Percentiles rank a stretch among this genome's conserved stretches.
phyloP scores from a whole-genome alignment of 805 yeast genomes.

The Saturnispora silvae region DNA sequence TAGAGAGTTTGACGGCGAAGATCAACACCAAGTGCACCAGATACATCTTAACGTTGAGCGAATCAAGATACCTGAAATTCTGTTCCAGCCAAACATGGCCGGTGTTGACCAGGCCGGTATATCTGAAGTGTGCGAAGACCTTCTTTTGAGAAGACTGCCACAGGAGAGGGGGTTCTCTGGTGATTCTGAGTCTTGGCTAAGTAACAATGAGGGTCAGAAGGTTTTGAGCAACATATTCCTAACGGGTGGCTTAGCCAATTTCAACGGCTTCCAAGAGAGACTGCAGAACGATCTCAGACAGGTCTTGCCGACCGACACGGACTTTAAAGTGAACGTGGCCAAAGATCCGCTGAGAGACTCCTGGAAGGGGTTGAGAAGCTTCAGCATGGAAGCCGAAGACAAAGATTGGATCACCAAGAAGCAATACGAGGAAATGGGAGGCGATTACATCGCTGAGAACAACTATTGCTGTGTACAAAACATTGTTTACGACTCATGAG shows the following conservation, averaged over 20 bases:
- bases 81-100: slow-evolving; percentile 87
- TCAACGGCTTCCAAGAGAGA: slow-evolving; percentile 59
- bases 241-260: slow-evolving; percentile 74
- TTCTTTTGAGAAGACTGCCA: slow-evolving; percentile 49
- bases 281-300: slow-evolving; percentile 57
- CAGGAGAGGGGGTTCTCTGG: slow-evolving; percentile 42
- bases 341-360: slow-evolving; percentile 66
- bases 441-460: slow-evolving; percentile 83
- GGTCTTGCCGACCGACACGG: slow-evolving; percentile 59
- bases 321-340: slow-evolving; percentile 53
- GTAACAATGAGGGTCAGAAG: slow-evolving; percentile 25
- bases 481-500: background rate
- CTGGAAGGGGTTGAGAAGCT: slow-evolving; percentile 89
- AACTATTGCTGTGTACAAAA: slow-evolving; percentile 40
- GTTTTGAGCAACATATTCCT: slow-evolving; percentile 58
- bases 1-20: slow-evolving; percentile 70
- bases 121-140: slow-evolving; percentile 61
- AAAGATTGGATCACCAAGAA: slow-evolving; percentile 40
- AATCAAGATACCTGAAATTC: slow-evolving; percentile 81
- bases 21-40: slow-evolving; percentile 81
- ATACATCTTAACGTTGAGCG: slow-evolving; percentile 85
- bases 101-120: slow-evolving; percentile 96
- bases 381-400: slow-evolving; percentile 44
- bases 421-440: slow-evolving; percentile 83
- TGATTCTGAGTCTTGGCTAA: slow-evolving; percentile 23